Percentiles rank a stretch among this genome's conserved stretches.
phyloP scores from a whole-genome alignment of 352 stramenopile species.

The Albugo candida region DNA sequence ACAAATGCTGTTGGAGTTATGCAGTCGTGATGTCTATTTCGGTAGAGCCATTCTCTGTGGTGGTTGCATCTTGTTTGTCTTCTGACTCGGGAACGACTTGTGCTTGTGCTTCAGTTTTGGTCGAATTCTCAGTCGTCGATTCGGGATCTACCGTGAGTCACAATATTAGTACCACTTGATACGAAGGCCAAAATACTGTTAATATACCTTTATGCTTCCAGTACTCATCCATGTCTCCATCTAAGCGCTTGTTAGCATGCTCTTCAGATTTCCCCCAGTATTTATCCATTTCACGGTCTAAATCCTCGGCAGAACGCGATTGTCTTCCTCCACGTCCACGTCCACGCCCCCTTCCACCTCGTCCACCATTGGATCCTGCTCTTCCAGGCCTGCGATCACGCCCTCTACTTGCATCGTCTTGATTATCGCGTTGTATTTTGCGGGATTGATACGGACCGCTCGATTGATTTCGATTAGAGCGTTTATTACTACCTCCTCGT shows the following conservation, averaged over 20 bases:
- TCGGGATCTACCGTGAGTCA: too few species aligned
- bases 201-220: slow-evolving; percentile 52
- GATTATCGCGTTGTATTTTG: neutral
- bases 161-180: too few species aligned
- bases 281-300: slow-evolving; percentile 71
- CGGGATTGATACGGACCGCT: too few species aligned
- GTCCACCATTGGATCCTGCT: slow-evolving; percentile 1
- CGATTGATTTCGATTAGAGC: too few species aligned
- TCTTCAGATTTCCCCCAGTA: slow-evolving; percentile 78
- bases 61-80: too few species aligned
- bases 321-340: slow-evolving; percentile 30
- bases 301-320: slow-evolving; percentile 50
- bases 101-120: too few species aligned
- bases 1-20: too few species aligned
- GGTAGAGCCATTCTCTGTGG: too few species aligned
- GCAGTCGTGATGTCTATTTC: too few species aligned
- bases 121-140: too few species aligned
- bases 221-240: slow-evolving; percentile 75
- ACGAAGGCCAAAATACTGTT: neutral
- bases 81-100: too few species aligned
- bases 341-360: slow-evolving; percentile 11
- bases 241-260: slow-evolving; percentile 66
- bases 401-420: slow-evolving; percentile 1
- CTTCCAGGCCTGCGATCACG: neutral
- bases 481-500: too few species aligned